Evolutionary conservation across 352 stramenopile species (phyloP), one percentile per base, ranked within the genome.

Genomic region (Globisporangium recalcitrans): DNA sequence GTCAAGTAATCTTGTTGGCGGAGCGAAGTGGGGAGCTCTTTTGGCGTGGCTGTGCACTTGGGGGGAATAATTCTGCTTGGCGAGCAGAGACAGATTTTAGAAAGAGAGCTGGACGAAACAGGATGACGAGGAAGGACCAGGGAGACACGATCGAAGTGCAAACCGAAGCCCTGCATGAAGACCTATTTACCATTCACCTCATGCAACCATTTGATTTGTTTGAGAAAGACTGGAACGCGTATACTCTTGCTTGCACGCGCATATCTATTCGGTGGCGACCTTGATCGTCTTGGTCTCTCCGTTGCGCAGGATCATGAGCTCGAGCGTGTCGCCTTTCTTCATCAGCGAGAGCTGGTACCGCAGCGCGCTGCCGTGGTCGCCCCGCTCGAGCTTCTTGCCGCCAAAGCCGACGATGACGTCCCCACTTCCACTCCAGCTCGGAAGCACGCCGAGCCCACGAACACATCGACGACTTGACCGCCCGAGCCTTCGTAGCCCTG

Each of bases 261-360:
- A 9, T 42, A 40, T 42, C 66, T 62, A 85, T 62, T 85, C 75
- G 5, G 75, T 70, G n/a, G 73, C 63, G 32, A 85, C 73, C n/a
- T 52, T 70, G 22, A 85, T 75, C 34, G 68, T 73, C 57, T 73
- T 71, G 32, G 69, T 69, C 27, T 69, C 64, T 10, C 75, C 71
- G 27, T 73, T 65, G 3, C 77, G 70, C 31, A 83, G 52, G 16
- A 86, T 67, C 52, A 73, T 62, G 24, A 86, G 68, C 63, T 83
- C 72, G 5, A 83, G 68, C 36, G 61, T 69, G 46, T 82, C 77
- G 11, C 77, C 77, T 57, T 77, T 80, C 60, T 72, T 66, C 77
- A 86, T 86, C 44, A 76, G 69, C 31, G 77, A 86, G 32, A 86
- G 64, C 32, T 80, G 72, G n/a, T 68, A 75, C n/a, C 77, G 70